Percentiles rank a stretch among this genome's conserved stretches.
Conservation (phyloP, 2,329 filamentous ascomycete species). For the Scorias spongiosa region DNA sequence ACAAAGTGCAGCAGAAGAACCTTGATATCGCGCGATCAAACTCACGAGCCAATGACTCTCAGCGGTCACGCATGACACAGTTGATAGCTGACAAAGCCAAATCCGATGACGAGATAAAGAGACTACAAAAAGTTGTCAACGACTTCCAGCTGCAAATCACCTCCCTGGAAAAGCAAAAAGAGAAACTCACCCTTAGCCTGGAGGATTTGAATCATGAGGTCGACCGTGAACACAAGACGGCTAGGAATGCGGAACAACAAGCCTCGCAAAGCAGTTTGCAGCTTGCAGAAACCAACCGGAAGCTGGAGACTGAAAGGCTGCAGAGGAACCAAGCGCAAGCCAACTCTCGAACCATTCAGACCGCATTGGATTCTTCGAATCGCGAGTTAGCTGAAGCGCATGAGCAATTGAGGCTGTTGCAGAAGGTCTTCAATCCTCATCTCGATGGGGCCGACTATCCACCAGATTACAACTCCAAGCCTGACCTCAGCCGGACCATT, state of each 20-base stretch:
- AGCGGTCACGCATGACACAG: constrained; percentile 58
- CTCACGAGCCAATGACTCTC: constrained; percentile 71
- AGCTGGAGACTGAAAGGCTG: constrained; percentile 79
- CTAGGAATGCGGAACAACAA: constrained; percentile 76
- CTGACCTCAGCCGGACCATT: constrained; percentile 50
- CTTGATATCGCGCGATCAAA: constrained; percentile 85
- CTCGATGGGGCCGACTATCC: constrained; percentile 35
- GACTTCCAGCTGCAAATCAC: constrained; percentile 72
- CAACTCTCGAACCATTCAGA: constrained; percentile 68
- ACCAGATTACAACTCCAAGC: constrained; percentile 43
- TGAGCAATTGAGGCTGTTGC: constrained; percentile 62
- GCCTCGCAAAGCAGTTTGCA: constrained; percentile 68
- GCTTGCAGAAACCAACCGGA: constrained; percentile 76
- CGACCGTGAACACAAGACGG: constrained; percentile 75
- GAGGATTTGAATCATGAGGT: constrained; percentile 91
- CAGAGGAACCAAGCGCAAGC: constrained; percentile 71
- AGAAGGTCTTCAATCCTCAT: constrained; percentile 75
- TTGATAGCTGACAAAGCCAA: constrained; percentile 72
- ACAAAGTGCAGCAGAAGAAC: constrained; percentile 95
- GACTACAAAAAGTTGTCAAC: constrained; percentile 68
- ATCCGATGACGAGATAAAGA: constrained; percentile 67
- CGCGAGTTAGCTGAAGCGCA: constrained; percentile 69
- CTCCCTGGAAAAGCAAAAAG: constrained; percentile 81
- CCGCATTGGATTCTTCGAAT: constrained; percentile 62
- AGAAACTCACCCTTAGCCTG: constrained; percentile 74